phyloP scores from a whole-genome alignment of 768 basidiomycete genomes.

The Termitomyces sp. region DNA sequence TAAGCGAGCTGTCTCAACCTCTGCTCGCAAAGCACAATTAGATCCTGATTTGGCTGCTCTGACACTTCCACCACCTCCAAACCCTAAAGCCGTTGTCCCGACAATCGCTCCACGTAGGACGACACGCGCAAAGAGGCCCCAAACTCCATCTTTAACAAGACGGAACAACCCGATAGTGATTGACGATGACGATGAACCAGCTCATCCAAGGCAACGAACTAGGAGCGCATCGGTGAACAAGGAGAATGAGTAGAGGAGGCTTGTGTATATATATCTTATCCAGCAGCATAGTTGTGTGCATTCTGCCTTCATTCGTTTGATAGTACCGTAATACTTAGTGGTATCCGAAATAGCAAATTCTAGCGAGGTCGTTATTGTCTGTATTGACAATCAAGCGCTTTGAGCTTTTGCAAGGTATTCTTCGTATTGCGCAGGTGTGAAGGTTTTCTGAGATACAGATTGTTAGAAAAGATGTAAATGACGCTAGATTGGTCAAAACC shows the following conservation, averaged over 20 bases:
- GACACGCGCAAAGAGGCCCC: neutral
- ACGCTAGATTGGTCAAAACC: constrained; percentile 37
- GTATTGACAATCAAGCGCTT: constrained; percentile 2
- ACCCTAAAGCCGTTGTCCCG: neutral
- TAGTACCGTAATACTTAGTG: neutral
- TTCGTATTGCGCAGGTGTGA: constrained; percentile 67
- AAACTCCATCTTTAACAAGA: neutral
- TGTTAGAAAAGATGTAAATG: neutral
- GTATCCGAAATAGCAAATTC: neutral
- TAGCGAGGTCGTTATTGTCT: neutral
- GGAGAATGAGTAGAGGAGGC: constrained; percentile 10
- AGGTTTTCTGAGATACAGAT: constrained; percentile 53
- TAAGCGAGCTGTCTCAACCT: constrained; percentile 10
- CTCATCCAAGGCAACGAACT: constrained; percentile 2
- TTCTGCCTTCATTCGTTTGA: neutral
- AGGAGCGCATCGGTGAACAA: constrained; percentile 10
- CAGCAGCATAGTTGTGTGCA: neutral
- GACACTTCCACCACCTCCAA: constrained; percentile 14
- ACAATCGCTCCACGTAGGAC: neutral
- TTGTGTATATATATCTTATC: neutral
- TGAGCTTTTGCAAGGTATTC: constrained; percentile 21
- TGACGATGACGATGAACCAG: constrained; percentile 4
- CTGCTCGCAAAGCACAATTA: neutral
- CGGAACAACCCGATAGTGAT: constrained; percentile 1
- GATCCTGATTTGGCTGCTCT: constrained; percentile 10